Evolutionary conservation across 139 green algal species (phyloP).

Genomic region (Penium margaritaceum): DNA sequence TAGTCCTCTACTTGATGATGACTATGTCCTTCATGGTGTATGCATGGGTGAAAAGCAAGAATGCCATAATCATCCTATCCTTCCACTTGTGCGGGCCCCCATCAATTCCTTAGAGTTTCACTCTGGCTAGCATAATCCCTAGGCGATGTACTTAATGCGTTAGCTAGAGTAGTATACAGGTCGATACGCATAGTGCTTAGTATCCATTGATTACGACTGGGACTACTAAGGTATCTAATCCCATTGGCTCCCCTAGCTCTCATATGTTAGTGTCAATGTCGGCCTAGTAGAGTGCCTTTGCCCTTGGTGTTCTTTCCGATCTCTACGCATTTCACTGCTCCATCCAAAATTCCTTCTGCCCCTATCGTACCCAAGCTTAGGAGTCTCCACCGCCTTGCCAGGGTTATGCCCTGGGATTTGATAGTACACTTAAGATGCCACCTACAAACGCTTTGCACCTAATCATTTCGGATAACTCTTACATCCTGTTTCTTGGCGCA

Average conservation of each 20-base stretch:
- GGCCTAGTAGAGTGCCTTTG: conserved; percentile 47
- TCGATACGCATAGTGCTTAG: conserved; percentile 20
- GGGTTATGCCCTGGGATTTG: conserved; percentile 12
- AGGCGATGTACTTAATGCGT: neutral
- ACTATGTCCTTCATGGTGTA: too few relatives aligned
- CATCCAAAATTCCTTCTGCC: conserved; percentile 37
- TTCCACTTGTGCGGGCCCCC: neutral
- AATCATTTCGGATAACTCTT: conserved; percentile 41
- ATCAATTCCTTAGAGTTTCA: neutral
- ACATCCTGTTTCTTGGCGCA: conserved; percentile 46
- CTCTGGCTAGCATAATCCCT: neutral
- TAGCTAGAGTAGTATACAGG: neutral
- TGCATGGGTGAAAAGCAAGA: too few relatives aligned
- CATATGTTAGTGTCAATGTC: conserved; percentile 53
- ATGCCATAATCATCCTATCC: too few relatives aligned
- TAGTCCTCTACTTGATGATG: too few relatives aligned
- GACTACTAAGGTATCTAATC: conserved; percentile 58
- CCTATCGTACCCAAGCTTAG: neutral
- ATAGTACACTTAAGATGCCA: neutral
- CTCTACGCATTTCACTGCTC: conserved; percentile 51
- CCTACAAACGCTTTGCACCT: neutral
- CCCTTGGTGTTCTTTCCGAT: conserved; percentile 50
- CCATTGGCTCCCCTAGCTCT: conserved; percentile 54
- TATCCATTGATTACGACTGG: conserved; percentile 52
- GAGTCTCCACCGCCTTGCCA: neutral